Evolutionary conservation across 768 basidiomycete species (phyloP), one percentile per base, ranked within the genome.

Genomic region (Fomitopsis serialis): DNA sequence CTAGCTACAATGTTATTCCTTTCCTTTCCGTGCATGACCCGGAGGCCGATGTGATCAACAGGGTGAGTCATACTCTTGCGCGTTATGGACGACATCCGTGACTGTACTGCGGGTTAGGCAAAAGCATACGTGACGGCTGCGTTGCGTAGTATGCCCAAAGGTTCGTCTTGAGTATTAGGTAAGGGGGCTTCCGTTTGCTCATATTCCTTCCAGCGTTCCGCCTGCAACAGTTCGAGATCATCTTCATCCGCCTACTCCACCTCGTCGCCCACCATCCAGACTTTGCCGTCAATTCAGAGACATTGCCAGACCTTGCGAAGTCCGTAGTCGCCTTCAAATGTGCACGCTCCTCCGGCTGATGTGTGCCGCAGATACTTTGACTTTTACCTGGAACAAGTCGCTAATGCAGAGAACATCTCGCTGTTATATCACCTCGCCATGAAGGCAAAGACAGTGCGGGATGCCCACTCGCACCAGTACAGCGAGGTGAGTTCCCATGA

Each of bases 191-290:
- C 12, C 6, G 19, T 27, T 42, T n/a, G 7, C 25, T 9, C 15
- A 27, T 32, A 35, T 40, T 2, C 37, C 15, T 10, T 53, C 24
- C 63, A 83, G 87, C 72, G 13, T 61, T 80, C 25, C 76, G 79
- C 42, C 71, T 91, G 15, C 77, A 84, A n/a, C 70, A 81, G 48
- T 78, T 95, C 52, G 96, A 98, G 66, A 71, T 87, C 52, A 81
- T 87, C 1, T 89, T 98, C 60, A 80, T 95, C 42, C 86, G 96
- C 12, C 70, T 98, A 3, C 76, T 98, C 10, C 89, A 94, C 63
- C 69, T 94, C 0, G 75, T 98, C 4, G 92, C 94, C 0, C 95
- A 97, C 64, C 97, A 99, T 66, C 96, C 96, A 3, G 97, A 99
- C 68, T 95, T 93, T 61, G 78, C 76, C 19, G 77, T 74, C 42